Base-by-base conservation (phyloP, 108 stramenopile genomes). In the Pseudonitzschia pungens region DNA sequence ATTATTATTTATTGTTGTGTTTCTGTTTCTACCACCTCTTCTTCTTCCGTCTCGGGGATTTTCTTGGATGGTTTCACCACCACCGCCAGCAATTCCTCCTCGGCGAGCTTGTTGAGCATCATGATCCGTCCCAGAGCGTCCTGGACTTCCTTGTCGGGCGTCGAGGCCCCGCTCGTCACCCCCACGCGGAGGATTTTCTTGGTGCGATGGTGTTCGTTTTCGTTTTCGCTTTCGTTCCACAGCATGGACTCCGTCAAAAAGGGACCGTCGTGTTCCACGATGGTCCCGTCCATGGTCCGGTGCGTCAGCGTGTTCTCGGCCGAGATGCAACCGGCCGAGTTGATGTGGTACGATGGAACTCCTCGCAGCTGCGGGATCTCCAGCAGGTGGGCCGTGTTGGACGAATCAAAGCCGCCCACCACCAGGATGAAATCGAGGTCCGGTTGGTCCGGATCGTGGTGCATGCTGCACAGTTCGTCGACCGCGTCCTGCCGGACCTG, bases 401-500 rank as follows among this genome's bases (percentile, higher is more conserved):
- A 92, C 27, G 94, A 96, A 79, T 98, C 97, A 83, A 91, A 98
- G 31, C 97, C 97, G 29, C 97, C 97, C 51, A 98, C 85, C 12
- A 98, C 94, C 29, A 98, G 86, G 76, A 98, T 98, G 76, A 98
- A 95, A 79, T 96, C 97, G 31, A 98, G 77, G 0, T 81, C 81
- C 33, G 84, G 70, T 28, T 80, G 56, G 21, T 85, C 67, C 2
- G 80, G 63, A 53, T 89, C 89, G 41, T 91, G 89, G 21, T 91
- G 57, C 57, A 58, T 88, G 53, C 88, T 88, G 12, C 94, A 86
- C 24, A 98, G 79, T 62, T 97, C 96, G 62, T 84, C 75, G 56
- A 98, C 92, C 44, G 97, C 97, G 78, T 98, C 97, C 89, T 98
- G 95, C 64, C 94, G 86, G 18, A 73, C 70, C 91, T 98, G 97